Evolutionary conservation across 2,329 filamentous ascomycete genomes (phyloP).

Genomic region (Pseudogymnoascus sp.): DNA sequence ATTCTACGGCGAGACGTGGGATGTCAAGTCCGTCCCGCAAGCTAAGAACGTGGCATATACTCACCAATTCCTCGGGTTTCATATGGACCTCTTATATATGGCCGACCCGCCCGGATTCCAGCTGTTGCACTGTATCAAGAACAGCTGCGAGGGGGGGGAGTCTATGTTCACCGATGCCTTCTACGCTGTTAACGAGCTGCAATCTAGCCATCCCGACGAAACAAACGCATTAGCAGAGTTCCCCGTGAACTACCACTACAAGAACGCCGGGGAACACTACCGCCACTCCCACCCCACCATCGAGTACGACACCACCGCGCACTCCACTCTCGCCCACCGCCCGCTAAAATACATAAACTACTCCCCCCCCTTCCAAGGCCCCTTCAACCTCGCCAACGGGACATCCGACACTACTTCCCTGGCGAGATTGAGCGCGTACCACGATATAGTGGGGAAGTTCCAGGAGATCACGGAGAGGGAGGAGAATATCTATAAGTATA

Average conservation of each 20-base stretch:
- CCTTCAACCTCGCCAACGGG: constrained; percentile 29
- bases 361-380: constrained; percentile 72
- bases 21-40: constrained; percentile 71
- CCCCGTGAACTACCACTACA: constrained; percentile 57
- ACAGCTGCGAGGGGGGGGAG: constrained; percentile 69
- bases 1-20: constrained; percentile 87
- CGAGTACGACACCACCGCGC: constrained; percentile 21
- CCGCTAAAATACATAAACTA: constrained; percentile 44
- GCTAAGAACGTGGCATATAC: constrained; percentile 94
- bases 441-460: constrained; percentile 41
- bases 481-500: constrained; percentile 56
- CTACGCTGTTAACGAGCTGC: constrained; percentile 43
- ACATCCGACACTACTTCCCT: constrained; percentile 13
- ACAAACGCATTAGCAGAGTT: constrained; percentile 34
- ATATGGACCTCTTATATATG: constrained; percentile 91
- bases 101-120: constrained; percentile 71
- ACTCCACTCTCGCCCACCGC: background rate
- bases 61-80: constrained; percentile 68
- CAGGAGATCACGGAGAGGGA: constrained; percentile 48
- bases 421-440: constrained; percentile 12
- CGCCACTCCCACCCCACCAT: constrained; percentile 48
- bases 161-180: constrained; percentile 79
- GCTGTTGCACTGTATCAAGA: constrained; percentile 80
- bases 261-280: constrained; percentile 56
- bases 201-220: constrained; percentile 13